These are phyloP conservation scores for Fusarium illudens DNA, from an alignment of 2,329 filamentous ascomycete species.

Conservation along the genomic window DNA sequence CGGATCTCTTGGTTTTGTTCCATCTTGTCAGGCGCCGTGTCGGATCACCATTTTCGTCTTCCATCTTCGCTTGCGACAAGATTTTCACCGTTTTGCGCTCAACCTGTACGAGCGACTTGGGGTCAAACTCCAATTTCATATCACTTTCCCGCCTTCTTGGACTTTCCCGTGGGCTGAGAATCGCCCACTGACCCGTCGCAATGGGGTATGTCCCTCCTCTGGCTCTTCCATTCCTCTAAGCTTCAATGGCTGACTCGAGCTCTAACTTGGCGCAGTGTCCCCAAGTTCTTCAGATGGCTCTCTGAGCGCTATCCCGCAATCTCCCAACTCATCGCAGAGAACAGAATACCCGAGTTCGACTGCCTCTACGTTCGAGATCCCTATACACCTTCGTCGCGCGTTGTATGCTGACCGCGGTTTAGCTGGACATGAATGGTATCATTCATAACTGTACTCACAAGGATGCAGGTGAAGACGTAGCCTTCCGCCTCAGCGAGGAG, in stretches of 20 bases:
- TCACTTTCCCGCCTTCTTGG: slow-evolving; percentile 8
- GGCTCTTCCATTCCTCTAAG: background rate
- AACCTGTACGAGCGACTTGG: slow-evolving; percentile 20
- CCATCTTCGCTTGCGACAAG: slow-evolving; percentile 28
- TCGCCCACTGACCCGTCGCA: slow-evolving; percentile 25
- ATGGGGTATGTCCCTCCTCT: slow-evolving; percentile 43
- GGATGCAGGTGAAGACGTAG: slow-evolving; percentile 84
- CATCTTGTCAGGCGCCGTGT: slow-evolving; percentile 16
- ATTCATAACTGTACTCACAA: slow-evolving; percentile 99
- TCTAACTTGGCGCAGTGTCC: slow-evolving; percentile 58
- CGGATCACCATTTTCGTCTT: slow-evolving; percentile 22
- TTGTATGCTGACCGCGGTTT: slow-evolving; percentile 37
- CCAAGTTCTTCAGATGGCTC: slow-evolving; percentile 99
- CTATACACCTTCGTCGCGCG: slow-evolving; percentile 18
- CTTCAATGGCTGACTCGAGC: slow-evolving; percentile 25
- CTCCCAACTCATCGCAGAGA: slow-evolving; percentile 97
- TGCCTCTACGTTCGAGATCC: slow-evolving; percentile 78
- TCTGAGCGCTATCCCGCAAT: slow-evolving; percentile 98
- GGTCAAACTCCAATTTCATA: slow-evolving; percentile 7
- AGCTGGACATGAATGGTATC: slow-evolving; percentile 98
- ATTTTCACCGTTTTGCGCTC: slow-evolving; percentile 35
- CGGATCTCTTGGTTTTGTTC: slow-evolving; percentile 2
- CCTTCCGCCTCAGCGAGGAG: slow-evolving; percentile 93
- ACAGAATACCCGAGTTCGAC: slow-evolving; percentile 98
- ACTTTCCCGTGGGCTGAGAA: slow-evolving; percentile 34